These are phyloP conservation scores for Cnidoscolus chayamansa DNA, from an alignment of 441 rosid genomes.

Conservation along the genomic window DNA sequence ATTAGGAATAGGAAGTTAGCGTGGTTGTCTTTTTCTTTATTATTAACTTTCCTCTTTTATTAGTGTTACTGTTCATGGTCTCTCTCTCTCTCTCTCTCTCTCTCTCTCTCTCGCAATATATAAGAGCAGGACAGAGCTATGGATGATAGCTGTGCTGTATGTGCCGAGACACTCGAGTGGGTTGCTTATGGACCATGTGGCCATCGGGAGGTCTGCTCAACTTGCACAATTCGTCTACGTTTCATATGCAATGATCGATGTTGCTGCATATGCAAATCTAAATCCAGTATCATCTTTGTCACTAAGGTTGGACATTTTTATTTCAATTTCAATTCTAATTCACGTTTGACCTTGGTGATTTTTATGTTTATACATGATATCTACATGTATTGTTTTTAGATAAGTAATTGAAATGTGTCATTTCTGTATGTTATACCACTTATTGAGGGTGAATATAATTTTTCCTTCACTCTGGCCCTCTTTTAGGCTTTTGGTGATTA, in stretches of 20 bases:
- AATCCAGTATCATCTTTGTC: slow-evolving; percentile 53
- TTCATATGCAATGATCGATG: slow-evolving; percentile 67
- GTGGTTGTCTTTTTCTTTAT: background rate
- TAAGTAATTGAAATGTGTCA: background rate
- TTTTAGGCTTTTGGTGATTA: slow-evolving; percentile 73
- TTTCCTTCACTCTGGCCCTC: background rate
- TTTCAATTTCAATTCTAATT: background rate
- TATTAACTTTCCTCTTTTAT: background rate
- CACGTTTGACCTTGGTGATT: background rate
- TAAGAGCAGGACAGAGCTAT: slow-evolving; percentile 23
- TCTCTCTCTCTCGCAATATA: background rate
- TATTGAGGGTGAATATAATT: background rate
- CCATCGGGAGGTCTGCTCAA: slow-evolving; percentile 82
- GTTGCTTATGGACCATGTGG: slow-evolving; percentile 84
- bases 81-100: background rate
- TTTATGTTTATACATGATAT: background rate
- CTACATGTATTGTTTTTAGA: background rate
- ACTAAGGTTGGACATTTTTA: slow-evolving; percentile 54
- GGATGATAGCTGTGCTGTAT: slow-evolving; percentile 89
- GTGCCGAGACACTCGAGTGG: slow-evolving; percentile 85
- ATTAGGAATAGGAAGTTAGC: background rate
- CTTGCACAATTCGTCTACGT: slow-evolving; percentile 82
- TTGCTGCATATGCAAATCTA: slow-evolving; percentile 87
- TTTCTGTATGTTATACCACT: background rate
- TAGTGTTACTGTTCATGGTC: background rate